Percentiles rank a stretch among this genome's conserved stretches.
Evolutionary conservation across 129 eudicot genomes (phyloP).

Genomic region (Chrysanthemum lavandulifolium): DNA sequence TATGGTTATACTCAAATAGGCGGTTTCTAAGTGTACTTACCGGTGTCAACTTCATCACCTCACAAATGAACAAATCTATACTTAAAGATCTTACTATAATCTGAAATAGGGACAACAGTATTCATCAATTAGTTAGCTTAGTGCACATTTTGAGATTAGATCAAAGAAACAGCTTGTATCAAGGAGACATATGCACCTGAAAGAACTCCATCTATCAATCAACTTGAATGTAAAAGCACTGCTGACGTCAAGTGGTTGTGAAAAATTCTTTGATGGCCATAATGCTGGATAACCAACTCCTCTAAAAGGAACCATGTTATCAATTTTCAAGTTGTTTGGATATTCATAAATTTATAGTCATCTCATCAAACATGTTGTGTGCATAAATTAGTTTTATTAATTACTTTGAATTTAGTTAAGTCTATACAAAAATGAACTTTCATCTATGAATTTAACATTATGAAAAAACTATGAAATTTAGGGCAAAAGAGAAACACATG

Average conservation of each 20-base stretch:
- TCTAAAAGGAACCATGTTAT: constrained; percentile 36
- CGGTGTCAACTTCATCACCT: constrained; percentile 87
- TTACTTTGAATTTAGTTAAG: too few species aligned
- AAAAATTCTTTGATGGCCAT: constrained; percentile 77
- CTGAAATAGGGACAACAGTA: constrained; percentile 41
- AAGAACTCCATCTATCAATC: constrained; percentile 73
- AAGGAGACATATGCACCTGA: constrained; percentile 47
- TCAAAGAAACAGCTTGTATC: constrained; percentile 12
- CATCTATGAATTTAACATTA: too few species aligned
- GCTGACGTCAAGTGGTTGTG: constrained; percentile 96
- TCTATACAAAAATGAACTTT: too few species aligned
- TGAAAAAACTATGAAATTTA: too few species aligned
- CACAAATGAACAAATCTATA: constrained; percentile 27
- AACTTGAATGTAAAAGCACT: constrained; percentile 75
- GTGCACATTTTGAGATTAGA: background rate
- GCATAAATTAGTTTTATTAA: too few species aligned
- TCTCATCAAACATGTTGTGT: background rate
- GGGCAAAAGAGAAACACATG: too few species aligned
- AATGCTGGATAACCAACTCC: constrained; percentile 87
- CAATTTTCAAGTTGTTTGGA: background rate
- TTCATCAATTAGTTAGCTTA: constrained; percentile 16
- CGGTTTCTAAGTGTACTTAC: constrained; percentile 36
- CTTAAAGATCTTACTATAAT: constrained; percentile 88
- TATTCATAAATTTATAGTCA: background rate
- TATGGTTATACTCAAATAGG: background rate